Conservation (phyloP, 2,329 filamentous ascomycete species). For the Diaporthe ilicicola region DNA sequence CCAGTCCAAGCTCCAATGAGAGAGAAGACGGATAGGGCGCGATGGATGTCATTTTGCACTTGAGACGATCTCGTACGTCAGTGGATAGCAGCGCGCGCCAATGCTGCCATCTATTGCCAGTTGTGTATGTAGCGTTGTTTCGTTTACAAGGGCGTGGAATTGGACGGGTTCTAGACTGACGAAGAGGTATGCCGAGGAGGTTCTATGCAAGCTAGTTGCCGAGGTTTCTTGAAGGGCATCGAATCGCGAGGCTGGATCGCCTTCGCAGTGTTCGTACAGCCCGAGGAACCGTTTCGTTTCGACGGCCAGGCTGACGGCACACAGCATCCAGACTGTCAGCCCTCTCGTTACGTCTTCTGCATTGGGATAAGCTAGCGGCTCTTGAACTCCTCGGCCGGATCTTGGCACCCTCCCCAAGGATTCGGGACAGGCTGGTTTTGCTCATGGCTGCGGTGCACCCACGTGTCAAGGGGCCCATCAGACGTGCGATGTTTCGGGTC, state of each 20-base stretch:
- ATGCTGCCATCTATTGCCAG: neutral
- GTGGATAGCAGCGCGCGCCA: neutral
- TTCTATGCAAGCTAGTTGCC: neutral
- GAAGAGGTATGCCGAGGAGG: neutral
- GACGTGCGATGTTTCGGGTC: conserved; percentile 22
- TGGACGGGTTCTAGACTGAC: conserved; percentile 12
- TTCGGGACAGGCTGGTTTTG: neutral
- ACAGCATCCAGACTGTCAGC: neutral
- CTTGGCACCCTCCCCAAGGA: neutral
- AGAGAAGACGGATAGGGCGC: neutral
- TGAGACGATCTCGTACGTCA: conserved; percentile 12
- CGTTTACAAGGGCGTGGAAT: neutral
- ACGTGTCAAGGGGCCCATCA: conserved; percentile 21
- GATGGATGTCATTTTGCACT: neutral
- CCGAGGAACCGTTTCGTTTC: conserved; percentile 19
- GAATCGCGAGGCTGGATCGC: conserved; percentile 16
- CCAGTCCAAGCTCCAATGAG: conserved; percentile 1
- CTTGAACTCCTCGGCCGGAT: neutral
- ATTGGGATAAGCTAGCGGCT: conserved; percentile 11
- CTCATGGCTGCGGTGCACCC: neutral
- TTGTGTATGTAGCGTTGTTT: conserved; percentile 14
- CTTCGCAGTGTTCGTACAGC: neutral
- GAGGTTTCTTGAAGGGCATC: neutral
- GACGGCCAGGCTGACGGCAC: neutral
- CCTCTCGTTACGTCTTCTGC: conserved; percentile 3